Evolutionary conservation across 805 yeast genomes (phyloP), one percentile per base, ranked within the genome.

Genomic region (Candida nanaspora): DNA sequence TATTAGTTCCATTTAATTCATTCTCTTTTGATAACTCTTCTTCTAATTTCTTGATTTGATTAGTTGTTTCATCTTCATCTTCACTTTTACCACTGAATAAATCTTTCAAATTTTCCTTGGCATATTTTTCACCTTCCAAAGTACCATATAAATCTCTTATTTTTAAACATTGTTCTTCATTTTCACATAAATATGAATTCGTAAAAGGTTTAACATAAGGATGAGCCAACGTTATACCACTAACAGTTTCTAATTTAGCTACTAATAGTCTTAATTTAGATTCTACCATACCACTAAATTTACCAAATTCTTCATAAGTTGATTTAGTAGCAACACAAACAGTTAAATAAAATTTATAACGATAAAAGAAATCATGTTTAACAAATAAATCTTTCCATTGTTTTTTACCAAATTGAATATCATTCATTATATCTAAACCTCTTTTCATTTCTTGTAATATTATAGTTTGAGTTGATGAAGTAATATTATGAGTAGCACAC

Each of bases 401-500:
- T 48, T 76, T 74, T 47, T 70, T 74, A 25, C 87, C 87, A 13
- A 67, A 46, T 42, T 66, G 68, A 40, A 93, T 84, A 21, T 80
- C 85, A 48, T 70, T 78, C 67, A 86, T 77, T 11, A 88, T 68
- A 33, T 74, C 78, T 6, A 74, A 69, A 0, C 95, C 98, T 48
- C 96, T 77, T 43, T 70, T 63, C 49, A 93, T 72, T 59, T 93
- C 98, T n/a, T 68, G 59, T 57, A 87, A 56, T 28, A 93, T 86
- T 19, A 93, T 76, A 51, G 75, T 78, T 60, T 86, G 91, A 0
- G 98, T 91, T 0, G 97, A 87, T 15, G 75, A 77, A 2, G 95
- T 82, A 35, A 93, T 89, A 59, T 93, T 93, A 60, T 93, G 98
- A 1, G 98, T 93, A 0, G 98, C 96, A 65, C 98, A 93, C 98